Base-by-base conservation (phyloP, 2,329 filamentous ascomycete genomes). In the Aspergillus glaucus region DNA sequence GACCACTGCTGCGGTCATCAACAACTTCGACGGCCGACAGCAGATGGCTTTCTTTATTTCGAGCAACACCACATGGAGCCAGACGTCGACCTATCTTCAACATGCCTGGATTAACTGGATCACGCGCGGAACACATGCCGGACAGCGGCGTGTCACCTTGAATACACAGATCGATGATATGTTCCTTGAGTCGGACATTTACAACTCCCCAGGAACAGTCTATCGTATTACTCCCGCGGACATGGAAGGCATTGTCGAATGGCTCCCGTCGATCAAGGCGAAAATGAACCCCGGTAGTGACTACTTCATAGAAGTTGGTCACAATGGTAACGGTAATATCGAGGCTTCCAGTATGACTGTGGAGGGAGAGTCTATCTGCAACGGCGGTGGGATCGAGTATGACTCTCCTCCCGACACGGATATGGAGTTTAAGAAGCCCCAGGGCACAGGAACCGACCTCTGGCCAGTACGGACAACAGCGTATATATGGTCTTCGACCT, bases 41-140 rank as follows among this genome's bases (percentile, higher is more conserved):
- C 79, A 84, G 64, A 81, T 84, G 78, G 80, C 75, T 3, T 83
- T 78, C 68, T 83, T 83, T 66, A 75, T 78, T 46, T 66, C 69
- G 14, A 81, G 79, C 53, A 75, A 75, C 43, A 71, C 75, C 6
- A 67, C 69, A 42, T 79, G 76, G 77, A 73, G 74, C 50, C 55
- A 73, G 12, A 75, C 79, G 2, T 80, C 77, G 56, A 81, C 75
- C 62, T 80, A 75, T 57, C 62, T 82, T 44, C 80, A 83, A 63
- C 81, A 84, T 63, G 72, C 80, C 9, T 82, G 78, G 74, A 82
- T 84, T 51, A 76, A 76, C 55, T 84, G 80, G 80, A 61, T 81
- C 30, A 83, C 81, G 4, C 74, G 79, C 52, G 80, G 81, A 34
- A 62, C 83, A 7, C 59, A 79, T 52, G 68, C 77, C 8, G 79